Percentiles rank a stretch among this genome's conserved stretches.
These are phyloP conservation scores for Piper longum DNA, from an alignment of 164 flowering plant genomes.

Conservation along the genomic window DNA sequence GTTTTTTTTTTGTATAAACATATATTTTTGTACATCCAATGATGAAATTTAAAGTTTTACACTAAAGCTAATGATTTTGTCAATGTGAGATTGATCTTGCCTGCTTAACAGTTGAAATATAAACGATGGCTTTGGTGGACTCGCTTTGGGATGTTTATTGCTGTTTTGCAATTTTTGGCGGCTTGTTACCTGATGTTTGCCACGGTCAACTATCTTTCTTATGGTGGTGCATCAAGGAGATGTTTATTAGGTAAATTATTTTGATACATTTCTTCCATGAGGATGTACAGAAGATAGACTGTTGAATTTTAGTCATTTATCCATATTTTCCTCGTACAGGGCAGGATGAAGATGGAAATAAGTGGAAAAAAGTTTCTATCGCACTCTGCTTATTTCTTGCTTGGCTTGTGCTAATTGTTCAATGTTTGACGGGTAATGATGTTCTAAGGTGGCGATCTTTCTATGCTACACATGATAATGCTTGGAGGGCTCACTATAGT, in stretches of 20 bases:
- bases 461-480: slow-evolving; percentile 59
- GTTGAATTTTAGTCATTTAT: background rate
- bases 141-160: slow-evolving; percentile 35
- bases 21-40: background rate
- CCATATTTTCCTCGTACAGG: slow-evolving; percentile 16
- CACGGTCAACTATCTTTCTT: slow-evolving; percentile 14
- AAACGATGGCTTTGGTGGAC: slow-evolving; percentile 78
- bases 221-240: slow-evolving; percentile 19
- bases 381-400: slow-evolving; percentile 28
- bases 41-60: background rate
- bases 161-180: slow-evolving; percentile 44
- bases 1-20: background rate
- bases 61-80: background rate
- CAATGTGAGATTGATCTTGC: background rate
- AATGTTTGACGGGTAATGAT: slow-evolving; percentile 58
- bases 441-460: slow-evolving; percentile 74
- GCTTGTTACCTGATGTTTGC: slow-evolving; percentile 39
- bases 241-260: slow-evolving; percentile 34
- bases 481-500: slow-evolving; percentile 73
- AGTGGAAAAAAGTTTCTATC: slow-evolving; percentile 27
- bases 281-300: background rate
- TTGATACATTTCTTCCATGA: background rate
- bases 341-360: slow-evolving; percentile 7
- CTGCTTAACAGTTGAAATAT: slow-evolving; percentile 41
- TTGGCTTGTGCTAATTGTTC: slow-evolving; percentile 38